These are phyloP conservation scores for Prunus dulcis DNA, from an alignment of 306 rosid genomes.

Conservation along the genomic window DNA sequence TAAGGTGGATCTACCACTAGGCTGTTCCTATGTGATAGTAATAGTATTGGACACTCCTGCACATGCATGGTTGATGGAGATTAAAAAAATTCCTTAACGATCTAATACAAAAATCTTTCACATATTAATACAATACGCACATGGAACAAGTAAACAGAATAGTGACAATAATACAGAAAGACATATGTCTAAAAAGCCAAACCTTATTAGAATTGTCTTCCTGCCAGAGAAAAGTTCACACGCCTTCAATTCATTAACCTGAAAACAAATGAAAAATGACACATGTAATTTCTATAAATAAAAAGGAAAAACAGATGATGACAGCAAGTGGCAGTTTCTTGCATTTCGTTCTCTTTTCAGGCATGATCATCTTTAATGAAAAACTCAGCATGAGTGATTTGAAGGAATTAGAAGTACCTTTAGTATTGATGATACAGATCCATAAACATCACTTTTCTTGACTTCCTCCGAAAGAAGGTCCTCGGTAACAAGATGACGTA, in stretches of 20 bases:
- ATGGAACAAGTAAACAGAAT: constrained; percentile 8
- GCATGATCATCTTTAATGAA: neutral
- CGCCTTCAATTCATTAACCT: constrained; percentile 67
- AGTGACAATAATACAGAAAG: constrained; percentile 12
- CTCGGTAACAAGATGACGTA: constrained; percentile 83
- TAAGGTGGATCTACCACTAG: neutral
- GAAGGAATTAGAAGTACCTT: constrained; percentile 51
- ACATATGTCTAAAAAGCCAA: constrained; percentile 23
- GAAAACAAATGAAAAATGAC: constrained; percentile 24
- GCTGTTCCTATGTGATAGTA: neutral
- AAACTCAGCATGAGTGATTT: constrained; percentile 4
- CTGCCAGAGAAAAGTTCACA: constrained; percentile 49
- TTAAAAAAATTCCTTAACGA: neutral
- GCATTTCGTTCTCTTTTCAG: constrained; percentile 5
- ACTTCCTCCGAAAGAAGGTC: constrained; percentile 81
- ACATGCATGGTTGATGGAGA: neutral
- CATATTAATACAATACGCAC: constrained; percentile 1
- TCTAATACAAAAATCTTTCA: neutral
- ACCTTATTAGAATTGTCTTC: constrained; percentile 62
- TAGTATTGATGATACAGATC: constrained; percentile 81
- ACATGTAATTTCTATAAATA: constrained; percentile 1
- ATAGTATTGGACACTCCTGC: neutral
- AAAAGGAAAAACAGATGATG: constrained; percentile 13
- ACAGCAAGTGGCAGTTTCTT: constrained; percentile 15
- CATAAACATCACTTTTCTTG: constrained; percentile 88